These are phyloP conservation scores for Phytophthora meadii DNA, from an alignment of 352 stramenopile species.

Conservation along the genomic window DNA sequence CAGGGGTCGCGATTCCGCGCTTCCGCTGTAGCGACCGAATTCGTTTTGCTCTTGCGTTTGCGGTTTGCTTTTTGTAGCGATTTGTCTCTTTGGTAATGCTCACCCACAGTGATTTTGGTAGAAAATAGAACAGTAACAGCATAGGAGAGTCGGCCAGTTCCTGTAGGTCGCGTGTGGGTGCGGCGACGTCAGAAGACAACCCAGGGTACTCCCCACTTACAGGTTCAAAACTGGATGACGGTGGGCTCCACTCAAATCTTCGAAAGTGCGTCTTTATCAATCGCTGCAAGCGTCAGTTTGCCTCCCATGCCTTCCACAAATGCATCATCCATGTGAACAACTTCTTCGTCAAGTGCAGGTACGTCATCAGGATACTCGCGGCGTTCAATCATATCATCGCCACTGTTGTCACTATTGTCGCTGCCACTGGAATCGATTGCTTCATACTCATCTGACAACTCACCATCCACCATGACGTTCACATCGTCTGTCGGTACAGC, in stretches of 20 bases:
- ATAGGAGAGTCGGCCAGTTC: slow-evolving; percentile 1
- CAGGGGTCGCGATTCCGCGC: neutral
- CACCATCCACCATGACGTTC: too few species aligned
- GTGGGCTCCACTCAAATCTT: neutral
- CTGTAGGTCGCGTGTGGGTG: neutral
- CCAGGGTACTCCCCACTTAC: neutral
- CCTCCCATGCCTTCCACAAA: too few species aligned
- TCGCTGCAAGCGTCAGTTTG: too few species aligned
- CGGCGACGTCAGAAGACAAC: neutral
- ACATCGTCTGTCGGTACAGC: too few species aligned
- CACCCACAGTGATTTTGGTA: slow-evolving; percentile 25
- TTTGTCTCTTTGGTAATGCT: slow-evolving; percentile 25
- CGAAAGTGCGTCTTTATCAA: slow-evolving; percentile 3
- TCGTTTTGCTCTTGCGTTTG: too few species aligned
- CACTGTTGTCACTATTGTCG: slow-evolving; percentile 1
- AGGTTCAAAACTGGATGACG: neutral
- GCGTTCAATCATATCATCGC: neutral
- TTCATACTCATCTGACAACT: neutral
- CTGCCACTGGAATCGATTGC: neutral
- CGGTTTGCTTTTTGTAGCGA: slow-evolving; percentile 11
- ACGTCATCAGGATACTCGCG: neutral
- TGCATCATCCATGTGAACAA: too few species aligned
- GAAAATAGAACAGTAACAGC: slow-evolving; percentile 28
- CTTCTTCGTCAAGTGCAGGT: too few species aligned
- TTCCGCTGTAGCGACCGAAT: neutral